Evolutionary conservation across 495 filamentous ascomycete genomes (phyloP).

Genomic region (Penicillium crystallinum): DNA sequence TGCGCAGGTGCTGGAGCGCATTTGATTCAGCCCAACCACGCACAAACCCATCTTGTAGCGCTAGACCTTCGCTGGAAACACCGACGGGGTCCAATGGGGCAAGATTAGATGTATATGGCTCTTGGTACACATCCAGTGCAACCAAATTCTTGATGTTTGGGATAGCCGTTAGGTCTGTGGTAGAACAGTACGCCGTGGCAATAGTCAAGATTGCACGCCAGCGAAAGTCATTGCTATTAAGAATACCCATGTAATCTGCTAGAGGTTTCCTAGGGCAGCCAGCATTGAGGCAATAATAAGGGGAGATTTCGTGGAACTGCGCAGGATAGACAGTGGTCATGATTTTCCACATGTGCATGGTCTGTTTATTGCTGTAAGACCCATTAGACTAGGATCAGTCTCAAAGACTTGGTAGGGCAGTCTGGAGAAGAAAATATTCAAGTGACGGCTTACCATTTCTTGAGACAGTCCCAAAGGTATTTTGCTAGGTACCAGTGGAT

Average conservation of each 20-base stretch:
- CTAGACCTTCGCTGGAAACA: neutral
- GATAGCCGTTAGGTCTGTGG: constrained; percentile 32
- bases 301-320: constrained; percentile 21
- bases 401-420: neutral
- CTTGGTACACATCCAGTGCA: constrained; percentile 30
- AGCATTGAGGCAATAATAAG: constrained; percentile 22
- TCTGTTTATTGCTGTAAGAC: constrained; percentile 29
- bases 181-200: constrained; percentile 16
- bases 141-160: constrained; percentile 33
- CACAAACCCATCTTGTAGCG: constrained; percentile 35
- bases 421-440: neutral
- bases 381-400: constrained; percentile 1
- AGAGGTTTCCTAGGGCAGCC: constrained; percentile 20
- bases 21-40: constrained; percentile 34
- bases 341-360: constrained; percentile 42
- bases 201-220: constrained; percentile 35
- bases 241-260: constrained; percentile 29
- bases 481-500: constrained; percentile 36
- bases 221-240: constrained; percentile 20
- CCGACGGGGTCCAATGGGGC: neutral
- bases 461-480: constrained; percentile 37
- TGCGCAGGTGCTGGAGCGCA: constrained; percentile 31
- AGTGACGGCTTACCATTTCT: constrained; percentile 19
- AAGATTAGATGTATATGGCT: neutral
- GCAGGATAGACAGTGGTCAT: constrained; percentile 31